Evolutionary conservation across 2,329 filamentous ascomycete species (phyloP), one percentile per base, ranked within the genome.

Genomic region (Teratosphaeria viscida): DNA sequence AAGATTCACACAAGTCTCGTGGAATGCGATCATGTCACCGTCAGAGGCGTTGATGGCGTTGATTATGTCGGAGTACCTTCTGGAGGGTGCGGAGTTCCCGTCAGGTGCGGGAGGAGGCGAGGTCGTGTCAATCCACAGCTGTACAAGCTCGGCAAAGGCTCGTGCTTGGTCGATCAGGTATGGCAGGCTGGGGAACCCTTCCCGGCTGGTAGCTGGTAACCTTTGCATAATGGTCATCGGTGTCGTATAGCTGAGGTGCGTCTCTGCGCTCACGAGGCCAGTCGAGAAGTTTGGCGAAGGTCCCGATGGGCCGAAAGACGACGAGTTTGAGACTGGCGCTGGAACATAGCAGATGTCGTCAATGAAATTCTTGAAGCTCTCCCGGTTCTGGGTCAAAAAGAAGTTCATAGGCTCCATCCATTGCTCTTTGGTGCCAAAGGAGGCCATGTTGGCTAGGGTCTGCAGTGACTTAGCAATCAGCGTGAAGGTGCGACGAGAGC

Each of bases 371-470:
- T 92, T 95, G 74, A 96, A 90, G 47, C 88, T 83, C 66, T 87
- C 82, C 23, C 91, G 84, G 68, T 95, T 87, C 1, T 84, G 79
- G 8, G 80, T 81, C 54, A 97, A 77, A 67, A 96, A 96, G 52
- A 83, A 83, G 70, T 96, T 97, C 92, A 97, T 97, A 0, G 91
- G 91, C 75, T 96, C 92, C 92, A 97, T 96, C 90, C 91, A 97
- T n/a, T 88, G 85, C 73, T 97, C 92, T 71, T 96, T 95, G 70
- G 89, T 92, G 49, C 92, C 92, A 70, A 96, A 96, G 0, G 85
- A 90, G 1, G 90, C 89, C 75, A 96, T 81, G 71, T 96, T 96
- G 19, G 91, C 90, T 60, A 97, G 80, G 16, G 90, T 92, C 74
- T 96, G 92, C 8, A 97, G 78, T 1, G 89, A 90, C 74, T 97